These are phyloP conservation scores for Aspergillus oerlinghausenensis DNA, from an alignment of 2,329 filamentous ascomycete species.

Conservation along the genomic window DNA sequence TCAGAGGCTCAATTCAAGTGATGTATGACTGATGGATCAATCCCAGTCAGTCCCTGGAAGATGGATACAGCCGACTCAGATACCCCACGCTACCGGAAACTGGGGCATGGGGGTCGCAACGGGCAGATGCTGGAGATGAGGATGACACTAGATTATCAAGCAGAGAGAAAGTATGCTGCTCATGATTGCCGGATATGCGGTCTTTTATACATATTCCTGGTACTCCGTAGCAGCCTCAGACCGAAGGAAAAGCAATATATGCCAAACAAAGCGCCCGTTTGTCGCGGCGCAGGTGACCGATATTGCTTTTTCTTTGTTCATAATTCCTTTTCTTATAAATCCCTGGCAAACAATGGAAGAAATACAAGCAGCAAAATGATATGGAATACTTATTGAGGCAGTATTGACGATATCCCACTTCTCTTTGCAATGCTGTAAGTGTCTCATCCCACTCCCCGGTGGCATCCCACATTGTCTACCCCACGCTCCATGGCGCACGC, in stretches of 20 bases:
- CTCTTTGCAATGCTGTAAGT: neutral
- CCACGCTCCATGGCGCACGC: neutral
- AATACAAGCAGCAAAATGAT: too few relatives aligned
- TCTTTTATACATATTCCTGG: neutral
- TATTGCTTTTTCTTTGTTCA: neutral
- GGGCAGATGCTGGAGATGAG: neutral
- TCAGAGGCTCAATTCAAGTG: conserved; percentile 6
- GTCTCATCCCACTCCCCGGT: neutral
- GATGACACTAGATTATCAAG: neutral
- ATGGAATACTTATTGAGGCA: too few relatives aligned
- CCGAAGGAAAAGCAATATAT: neutral
- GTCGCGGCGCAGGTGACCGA: neutral
- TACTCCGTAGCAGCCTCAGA: neutral
- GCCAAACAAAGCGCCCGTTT: neutral
- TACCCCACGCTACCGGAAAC: conserved; percentile 6
- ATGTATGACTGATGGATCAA: conserved; percentile 2
- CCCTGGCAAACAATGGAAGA: neutral
- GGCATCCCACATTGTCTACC: conserved; percentile 3
- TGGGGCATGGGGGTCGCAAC: conserved; percentile 1
- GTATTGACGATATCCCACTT: neutral
- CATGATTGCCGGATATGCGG: neutral
- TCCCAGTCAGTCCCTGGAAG: neutral
- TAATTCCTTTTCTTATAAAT: neutral
- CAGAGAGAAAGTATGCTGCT: neutral
- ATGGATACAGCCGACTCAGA: neutral